Base-by-base conservation (phyloP, 2,329 filamentous ascomycete genomes). In the Grosmannia huntii region DNA sequence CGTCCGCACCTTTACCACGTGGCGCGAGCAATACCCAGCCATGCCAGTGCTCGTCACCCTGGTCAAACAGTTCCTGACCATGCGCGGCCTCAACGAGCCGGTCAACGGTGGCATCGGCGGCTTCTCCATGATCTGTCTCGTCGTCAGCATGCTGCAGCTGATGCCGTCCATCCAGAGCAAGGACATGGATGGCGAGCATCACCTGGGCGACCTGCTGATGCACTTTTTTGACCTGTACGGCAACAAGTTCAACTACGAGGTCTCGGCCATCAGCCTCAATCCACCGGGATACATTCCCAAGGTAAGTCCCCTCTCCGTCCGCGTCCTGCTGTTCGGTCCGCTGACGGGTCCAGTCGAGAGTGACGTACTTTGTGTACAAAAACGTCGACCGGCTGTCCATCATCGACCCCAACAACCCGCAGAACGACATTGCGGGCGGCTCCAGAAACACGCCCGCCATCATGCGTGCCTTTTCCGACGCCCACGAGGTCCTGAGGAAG, bases 151-250 rank as follows among this genome's bases (percentile, higher is more conserved):
- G 70, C 73, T 97, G 53, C 88, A 96, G 68, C 77, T 89, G 63
- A 82, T 90, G 75, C 89, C 90, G 11, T 79, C 85, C 61, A 76
- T 85, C 1, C 83, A 88, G 64, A 82, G 79, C 61, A 72, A 78
- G 28, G 79, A 76, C 59, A 74, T 87, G 66, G 68, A 78, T 5
- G 75, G 80, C 1, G 76, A 83, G 44, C 78, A 85, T 54, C 84
- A 95, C 64, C 79, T 95, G 1, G 91, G 90, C 14, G 82, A 90
- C 64, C 75, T 95, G 57, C 76, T 99, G 11, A 81, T 97, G 70
- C 83, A 90, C 61, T 97, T 99, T 68, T 82, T 99, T 31, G 83
- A 95, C 61, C 81, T 95, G 16, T 99, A 96, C 66, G 94, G 94
- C 31, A 88, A 88, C 61, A 77, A 83, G 53, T 94, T 97, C 67